phyloP scores from a whole-genome alignment of 768 basidiomycete genomes.

The Pleurotus cornucopiae region DNA sequence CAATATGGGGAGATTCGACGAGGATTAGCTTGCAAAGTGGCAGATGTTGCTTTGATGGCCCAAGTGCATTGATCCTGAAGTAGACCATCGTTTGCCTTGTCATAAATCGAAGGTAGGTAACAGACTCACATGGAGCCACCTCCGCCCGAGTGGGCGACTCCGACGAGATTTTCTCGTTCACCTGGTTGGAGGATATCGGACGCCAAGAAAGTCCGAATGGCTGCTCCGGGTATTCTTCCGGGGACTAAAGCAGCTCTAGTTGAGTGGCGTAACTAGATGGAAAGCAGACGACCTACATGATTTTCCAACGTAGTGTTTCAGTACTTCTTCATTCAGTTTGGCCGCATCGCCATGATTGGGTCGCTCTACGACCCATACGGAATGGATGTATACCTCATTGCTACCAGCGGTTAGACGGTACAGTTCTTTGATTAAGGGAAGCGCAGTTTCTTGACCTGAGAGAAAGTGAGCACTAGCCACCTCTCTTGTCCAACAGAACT shows the following conservation, averaged over 20 bases:
- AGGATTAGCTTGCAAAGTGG: neutral
- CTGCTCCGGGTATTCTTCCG: neutral
- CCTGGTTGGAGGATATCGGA: neutral
- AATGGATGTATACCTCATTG: neutral
- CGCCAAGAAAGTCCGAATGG: neutral
- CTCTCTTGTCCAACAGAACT: neutral
- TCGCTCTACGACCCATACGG: neutral
- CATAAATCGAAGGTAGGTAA: too few relatives aligned
- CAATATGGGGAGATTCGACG: neutral
- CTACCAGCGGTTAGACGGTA: neutral
- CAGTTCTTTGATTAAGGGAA: neutral
- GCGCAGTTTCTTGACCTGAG: neutral
- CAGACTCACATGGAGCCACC: neutral
- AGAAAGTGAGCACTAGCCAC: neutral
- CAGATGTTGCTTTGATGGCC: neutral
- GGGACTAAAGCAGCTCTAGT: neutral
- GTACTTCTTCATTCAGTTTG: neutral
- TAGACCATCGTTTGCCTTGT: neutral
- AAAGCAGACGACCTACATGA: neutral
- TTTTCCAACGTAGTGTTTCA: neutral
- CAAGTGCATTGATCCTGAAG: neutral
- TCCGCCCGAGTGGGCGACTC: neutral
- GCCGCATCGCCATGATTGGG: neutral
- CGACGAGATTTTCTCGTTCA: neutral
- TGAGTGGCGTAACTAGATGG: too few relatives aligned